Base-by-base conservation (phyloP, 495 filamentous ascomycete species). In the Neurospora pannonica region DNA sequence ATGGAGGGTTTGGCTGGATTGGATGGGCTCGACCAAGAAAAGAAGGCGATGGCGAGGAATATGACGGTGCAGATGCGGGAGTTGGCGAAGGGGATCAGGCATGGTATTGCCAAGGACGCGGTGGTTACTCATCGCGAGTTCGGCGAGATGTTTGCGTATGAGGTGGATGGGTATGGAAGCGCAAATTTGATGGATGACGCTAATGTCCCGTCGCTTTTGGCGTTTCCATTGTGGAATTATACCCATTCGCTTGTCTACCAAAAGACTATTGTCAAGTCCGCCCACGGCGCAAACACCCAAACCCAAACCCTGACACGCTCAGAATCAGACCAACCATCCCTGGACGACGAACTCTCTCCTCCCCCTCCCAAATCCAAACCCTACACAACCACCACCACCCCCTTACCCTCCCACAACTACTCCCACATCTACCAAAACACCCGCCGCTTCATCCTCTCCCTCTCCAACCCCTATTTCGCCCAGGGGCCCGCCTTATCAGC, bases 161-260 rank as follows among this genome's bases (percentile, higher is more conserved):
- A 90, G 76, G 86, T 90, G 10, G 89, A 91, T 74, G 89, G 89
- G 13, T 90, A 87, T 72, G 88, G 88, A 70, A 78, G 83, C 46
- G 81, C 85, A 21, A 90, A 88, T 72, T 79, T 90, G 46, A 91
- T 91, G 89, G 89, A 91, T 74, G 89, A 91, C 71, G 88, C 89
- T 43, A 91, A 91, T 73, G 85, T 90, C 62, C 89, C 89, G 0
- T 87, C 85, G 11, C 84, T 91, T 2, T 83, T 91, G 21, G 85
- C 87, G 2, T 74, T 82, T 67, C 79, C 80, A 21, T 69, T 82
- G 67, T 81, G 80, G 79, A 81, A 83, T 74, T 82, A 75, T 46
- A 78, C 80, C 9, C 70, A 71, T 9, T 24, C 73, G n/a, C 46
- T 72, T 4, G 67, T n/a, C 17, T 21, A 28, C 38, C 28, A 48